A percentile compares a stretch with the other conserved stretches of the same genome.
Evolutionary conservation across 371 early-diverging fungal species (phyloP).

Genomic region (Mortierella sp.): DNA sequence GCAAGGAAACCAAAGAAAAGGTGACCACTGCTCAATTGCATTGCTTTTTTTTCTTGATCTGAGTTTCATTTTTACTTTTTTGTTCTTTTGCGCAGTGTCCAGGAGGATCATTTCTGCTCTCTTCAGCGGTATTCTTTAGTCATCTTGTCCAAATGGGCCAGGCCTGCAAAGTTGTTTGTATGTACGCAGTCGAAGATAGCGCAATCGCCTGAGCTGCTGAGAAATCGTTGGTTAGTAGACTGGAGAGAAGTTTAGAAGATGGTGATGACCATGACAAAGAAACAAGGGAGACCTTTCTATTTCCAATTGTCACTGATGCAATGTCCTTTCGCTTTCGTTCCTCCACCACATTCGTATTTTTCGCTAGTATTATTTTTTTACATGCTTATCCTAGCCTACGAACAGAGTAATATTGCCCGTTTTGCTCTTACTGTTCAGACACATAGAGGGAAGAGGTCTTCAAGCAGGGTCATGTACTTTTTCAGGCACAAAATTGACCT

Average conservation of each 20-base stretch:
- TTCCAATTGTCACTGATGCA: background rate
- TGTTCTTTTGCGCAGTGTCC: slow-evolving; percentile 11
- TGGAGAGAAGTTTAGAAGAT: too few relatives aligned
- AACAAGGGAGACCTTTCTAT: too few relatives aligned
- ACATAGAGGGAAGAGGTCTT: background rate
- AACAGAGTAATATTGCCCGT: too few relatives aligned
- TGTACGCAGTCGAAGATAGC: slow-evolving; percentile 3
- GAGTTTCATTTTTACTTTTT: slow-evolving; percentile 2
- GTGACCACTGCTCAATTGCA: background rate
- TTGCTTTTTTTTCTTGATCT: background rate
- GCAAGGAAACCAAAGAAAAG: background rate
- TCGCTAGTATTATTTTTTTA: background rate
- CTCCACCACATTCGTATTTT: too few relatives aligned
- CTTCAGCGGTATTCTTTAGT: background rate
- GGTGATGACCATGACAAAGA: background rate
- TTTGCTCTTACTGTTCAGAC: background rate
- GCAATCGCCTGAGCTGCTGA: slow-evolving; percentile 5
- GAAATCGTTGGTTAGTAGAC: background rate
- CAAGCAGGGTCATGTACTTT: background rate
- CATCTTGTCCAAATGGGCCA: background rate
- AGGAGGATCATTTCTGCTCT: slow-evolving; percentile 1
- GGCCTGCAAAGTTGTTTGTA: background rate
- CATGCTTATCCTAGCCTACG: background rate
- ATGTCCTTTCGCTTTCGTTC: too few relatives aligned
- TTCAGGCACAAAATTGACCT: background rate